A percentile compares a stretch with the other conserved stretches of the same genome.
phyloP scores from a whole-genome alignment of 2,329 filamentous ascomycete species.

The Cordyceps cicadae region DNA sequence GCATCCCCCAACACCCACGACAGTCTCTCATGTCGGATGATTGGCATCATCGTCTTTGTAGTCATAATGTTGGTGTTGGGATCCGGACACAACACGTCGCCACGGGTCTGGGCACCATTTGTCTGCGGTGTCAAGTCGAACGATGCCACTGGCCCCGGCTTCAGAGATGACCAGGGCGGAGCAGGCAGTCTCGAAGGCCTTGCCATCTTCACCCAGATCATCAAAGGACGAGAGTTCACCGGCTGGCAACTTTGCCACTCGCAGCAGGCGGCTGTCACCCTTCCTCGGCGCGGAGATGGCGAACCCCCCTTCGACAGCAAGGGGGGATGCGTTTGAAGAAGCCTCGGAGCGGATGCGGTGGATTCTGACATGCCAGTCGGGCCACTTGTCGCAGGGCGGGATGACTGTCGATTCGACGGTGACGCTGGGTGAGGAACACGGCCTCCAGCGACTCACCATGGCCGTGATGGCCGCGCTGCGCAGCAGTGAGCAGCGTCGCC shows the following conservation, averaged over 20 bases:
- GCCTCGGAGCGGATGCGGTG: constrained; percentile 16
- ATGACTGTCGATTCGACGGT: constrained; percentile 21
- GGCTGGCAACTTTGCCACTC: not conserved
- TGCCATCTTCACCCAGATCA: not conserved
- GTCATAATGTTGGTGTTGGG: constrained; percentile 20
- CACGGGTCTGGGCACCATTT: not conserved
- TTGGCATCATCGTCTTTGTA: constrained; percentile 18
- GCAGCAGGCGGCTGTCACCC: not conserved
- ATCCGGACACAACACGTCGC: constrained; percentile 18
- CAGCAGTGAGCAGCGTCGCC: constrained; percentile 31
- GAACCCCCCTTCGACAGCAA: constrained; percentile 19
- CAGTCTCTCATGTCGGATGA: constrained; percentile 2
- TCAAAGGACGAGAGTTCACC: not conserved
- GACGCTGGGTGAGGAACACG: constrained; percentile 16
- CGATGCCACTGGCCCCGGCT: constrained; percentile 14
- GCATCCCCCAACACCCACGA: not conserved
- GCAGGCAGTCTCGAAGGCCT: constrained; percentile 2
- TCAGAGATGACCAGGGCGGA: constrained; percentile 11
- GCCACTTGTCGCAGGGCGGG: constrained; percentile 23
- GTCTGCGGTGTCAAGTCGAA: constrained; percentile 3
- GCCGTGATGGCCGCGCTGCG: not conserved
- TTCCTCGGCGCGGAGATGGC: constrained; percentile 13
- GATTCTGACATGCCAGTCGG: constrained; percentile 25
- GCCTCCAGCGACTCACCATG: not conserved
- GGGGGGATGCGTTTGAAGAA: not conserved